Percentiles rank a stretch among this genome's conserved stretches.
Evolutionary conservation across 768 basidiomycete species (phyloP).

Genomic region (Harrya chromipes): DNA sequence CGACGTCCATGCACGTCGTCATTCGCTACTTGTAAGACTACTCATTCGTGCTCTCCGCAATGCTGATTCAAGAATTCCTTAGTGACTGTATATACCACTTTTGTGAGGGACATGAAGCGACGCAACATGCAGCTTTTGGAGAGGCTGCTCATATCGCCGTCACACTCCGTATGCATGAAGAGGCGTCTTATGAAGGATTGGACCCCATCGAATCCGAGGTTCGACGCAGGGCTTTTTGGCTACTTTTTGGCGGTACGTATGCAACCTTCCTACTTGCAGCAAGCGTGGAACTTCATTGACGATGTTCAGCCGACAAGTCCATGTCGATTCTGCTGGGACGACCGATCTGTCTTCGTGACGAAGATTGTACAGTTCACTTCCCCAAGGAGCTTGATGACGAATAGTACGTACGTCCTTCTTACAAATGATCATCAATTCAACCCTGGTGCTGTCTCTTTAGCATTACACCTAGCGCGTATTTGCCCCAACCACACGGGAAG

Average conservation of each 20-base stretch:
- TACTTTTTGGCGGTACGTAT: constrained; percentile 77
- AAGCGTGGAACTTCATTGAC: background rate
- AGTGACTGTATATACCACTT: constrained; percentile 87
- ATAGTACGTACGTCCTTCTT: constrained; percentile 55
- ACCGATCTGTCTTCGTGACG: constrained; percentile 83
- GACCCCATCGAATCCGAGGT: constrained; percentile 89
- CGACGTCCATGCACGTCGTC: constrained; percentile 79
- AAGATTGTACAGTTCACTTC: constrained; percentile 88
- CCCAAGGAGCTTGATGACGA: constrained; percentile 88
- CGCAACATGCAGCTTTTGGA: constrained; percentile 83
- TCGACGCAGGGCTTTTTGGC: constrained; percentile 83
- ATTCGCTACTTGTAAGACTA: constrained; percentile 80
- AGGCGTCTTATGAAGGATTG: constrained; percentile 74
- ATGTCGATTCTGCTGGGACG: constrained; percentile 83
- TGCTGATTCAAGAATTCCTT: constrained; percentile 8
- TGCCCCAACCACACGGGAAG: constrained; percentile 85
- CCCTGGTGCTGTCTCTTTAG: constrained; percentile 35
- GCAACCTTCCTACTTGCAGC: background rate
- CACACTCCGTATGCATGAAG: constrained; percentile 83
- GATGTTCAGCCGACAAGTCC: constrained; percentile 73
- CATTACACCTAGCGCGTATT: constrained; percentile 80
- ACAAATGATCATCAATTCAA: constrained; percentile 26
- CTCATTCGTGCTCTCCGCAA: background rate
- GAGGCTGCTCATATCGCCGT: constrained; percentile 84
- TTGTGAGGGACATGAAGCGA: constrained; percentile 84